Base-by-base conservation (phyloP, 176 grass and related monocot genomes). In the Lolium rigidum region DNA sequence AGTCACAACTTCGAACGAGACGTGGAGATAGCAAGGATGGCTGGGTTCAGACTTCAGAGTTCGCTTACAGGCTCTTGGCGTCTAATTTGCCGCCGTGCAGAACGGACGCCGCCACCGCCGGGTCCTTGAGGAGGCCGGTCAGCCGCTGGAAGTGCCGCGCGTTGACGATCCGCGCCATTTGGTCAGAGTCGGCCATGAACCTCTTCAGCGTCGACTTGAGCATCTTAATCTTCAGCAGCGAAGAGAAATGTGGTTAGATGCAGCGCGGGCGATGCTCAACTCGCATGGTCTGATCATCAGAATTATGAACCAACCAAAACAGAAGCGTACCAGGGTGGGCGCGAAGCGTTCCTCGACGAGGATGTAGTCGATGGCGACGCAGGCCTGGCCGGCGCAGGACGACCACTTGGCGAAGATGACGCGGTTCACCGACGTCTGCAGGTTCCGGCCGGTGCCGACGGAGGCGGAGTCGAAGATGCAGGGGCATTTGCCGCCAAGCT, bases 401-500 rank as follows among this genome's bases (percentile, higher is more conserved):
- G 90, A 86, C 97, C 97, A 99, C 93, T 99, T 99, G 71, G 50
- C 94, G 17, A 59, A 90, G n/a, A 86, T 63, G 18, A 99, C 9
- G 14, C 97, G 88, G 78, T 89, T 84, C 9, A 88, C 85, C 9
- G 94, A 87, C 20, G 81, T 69, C 82, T 83, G 78, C 80, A 91
- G 72, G 13, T 99, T 87, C 85, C 90, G 77, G n/a, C 80, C 48
- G 72, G 77, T 55, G 31, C 13, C 37, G 6, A 94, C 7, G 25
- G 94, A 84, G 80, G 92, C 18, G n/a, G 94, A 86, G 80, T 99
- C 97, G 41, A 99, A 83, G 83, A 99, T 99, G 83, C 94, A 95
- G 1, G 97, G 97, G 90, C 94, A 96, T 80, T 99, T 99, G 24
- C 90, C 97, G 66, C 97, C 97, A 4, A 99, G 84, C 86, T 99